Evolutionary conservation across 2,329 filamentous ascomycete genomes (phyloP).

Genomic region (Scedosporium apiospermum): DNA sequence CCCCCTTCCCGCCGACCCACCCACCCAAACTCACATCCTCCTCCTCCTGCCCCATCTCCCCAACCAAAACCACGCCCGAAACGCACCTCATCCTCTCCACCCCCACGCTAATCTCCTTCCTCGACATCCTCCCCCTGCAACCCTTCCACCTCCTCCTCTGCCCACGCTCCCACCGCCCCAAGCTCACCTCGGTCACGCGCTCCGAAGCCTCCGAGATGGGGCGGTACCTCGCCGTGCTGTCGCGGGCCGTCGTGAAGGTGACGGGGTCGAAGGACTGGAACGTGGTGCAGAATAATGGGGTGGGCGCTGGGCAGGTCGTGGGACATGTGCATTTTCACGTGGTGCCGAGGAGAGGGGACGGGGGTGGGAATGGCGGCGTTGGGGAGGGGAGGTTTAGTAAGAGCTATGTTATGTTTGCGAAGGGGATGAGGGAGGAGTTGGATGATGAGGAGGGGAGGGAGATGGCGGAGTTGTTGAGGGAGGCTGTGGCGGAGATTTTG

Average conservation of each 20-base stretch:
- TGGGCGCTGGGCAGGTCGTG: slow-evolving; percentile 82
- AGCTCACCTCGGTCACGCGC: slow-evolving; percentile 60
- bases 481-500: slow-evolving; percentile 37
- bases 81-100: slow-evolving; percentile 69
- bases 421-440: slow-evolving; percentile 61
- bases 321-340: slow-evolving; percentile 93
- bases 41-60: slow-evolving; percentile 20
- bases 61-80: slow-evolving; percentile 26
- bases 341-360: slow-evolving; percentile 68
- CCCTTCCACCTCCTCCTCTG: slow-evolving; percentile 76
- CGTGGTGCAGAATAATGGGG: slow-evolving; percentile 91
- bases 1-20: slow-evolving; percentile 32
- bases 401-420: slow-evolving; percentile 77
- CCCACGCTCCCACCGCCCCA: slow-evolving; percentile 66
- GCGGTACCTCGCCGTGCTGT: slow-evolving; percentile 59
- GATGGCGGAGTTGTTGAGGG: slow-evolving; percentile 47
- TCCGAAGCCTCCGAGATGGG: slow-evolving; percentile 59
- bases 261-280: slow-evolving; percentile 83
- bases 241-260: slow-evolving; percentile 57
- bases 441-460: slow-evolving; percentile 63
- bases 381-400: slow-evolving; percentile 49
- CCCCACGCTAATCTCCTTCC: slow-evolving; percentile 69
- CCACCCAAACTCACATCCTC: slow-evolving; percentile 27
- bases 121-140: slow-evolving; percentile 86
- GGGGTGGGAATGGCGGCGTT: slow-evolving; percentile 58